Evolutionary conservation across 2,329 filamentous ascomycete genomes (phyloP), one percentile per base, ranked within the genome.

Genomic region (Zopfia rhizophila): DNA sequence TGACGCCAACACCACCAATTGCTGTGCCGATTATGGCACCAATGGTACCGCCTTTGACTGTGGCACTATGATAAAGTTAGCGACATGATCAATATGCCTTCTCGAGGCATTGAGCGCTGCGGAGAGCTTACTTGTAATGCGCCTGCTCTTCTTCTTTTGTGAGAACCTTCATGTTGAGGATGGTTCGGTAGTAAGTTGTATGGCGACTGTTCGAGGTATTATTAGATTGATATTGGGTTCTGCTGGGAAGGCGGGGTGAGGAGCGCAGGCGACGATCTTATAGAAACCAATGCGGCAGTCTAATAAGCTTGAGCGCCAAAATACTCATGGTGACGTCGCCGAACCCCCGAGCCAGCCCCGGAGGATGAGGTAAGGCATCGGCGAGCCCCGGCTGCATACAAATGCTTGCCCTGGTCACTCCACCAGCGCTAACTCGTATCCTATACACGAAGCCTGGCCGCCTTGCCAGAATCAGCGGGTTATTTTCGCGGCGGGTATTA

Each of bases 141-240:
- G 83, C 89, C 50, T 80, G 72, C 77, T 97, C 92, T 78, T 97
- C 90, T 83, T 97, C 91, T 72, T 93, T 91, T 63, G 89, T 95
- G 70, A 97, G 82, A 69, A 97, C 80, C 87, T 97, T 97, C 94
- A 97, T 99, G 7, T 46, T 61, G 56, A 16, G 17, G 42, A 38
- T 49, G 37, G 13, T 33, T 32, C 25, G 22, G 28, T 16, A 13
- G 8, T n/a, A 2, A 30, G 24, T 18, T 19, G 25, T 12, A 32
- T 51, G 17, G 45, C 17, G 28, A n/a, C 19, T 39, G 23, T 24
- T 21, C 18, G 41, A 24, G 13, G 21, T 37, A 42, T 25, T 17
- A 3, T 12, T 30, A 23, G 18, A 18, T 32, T 37, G 35, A 21
- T 21, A 35, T 14, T 22, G 19, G 4, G 5, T 5, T 23, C 16